Conservation (phyloP, 768 basidiomycete species). For the Leucosporidium scottii region DNA sequence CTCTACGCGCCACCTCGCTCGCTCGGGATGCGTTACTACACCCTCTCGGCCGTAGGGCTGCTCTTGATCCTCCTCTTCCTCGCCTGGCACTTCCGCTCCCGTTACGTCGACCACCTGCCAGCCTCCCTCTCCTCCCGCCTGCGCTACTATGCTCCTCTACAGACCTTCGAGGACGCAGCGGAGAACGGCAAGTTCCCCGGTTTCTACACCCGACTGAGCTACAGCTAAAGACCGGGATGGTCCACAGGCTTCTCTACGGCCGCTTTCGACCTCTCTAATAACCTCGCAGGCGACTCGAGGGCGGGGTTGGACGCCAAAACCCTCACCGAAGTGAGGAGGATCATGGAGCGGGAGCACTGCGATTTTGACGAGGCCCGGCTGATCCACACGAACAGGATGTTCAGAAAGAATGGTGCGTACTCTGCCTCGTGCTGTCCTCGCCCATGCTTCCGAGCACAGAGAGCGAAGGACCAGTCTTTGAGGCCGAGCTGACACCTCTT, state of each 20-base stretch:
- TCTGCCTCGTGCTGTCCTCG: too few relatives aligned
- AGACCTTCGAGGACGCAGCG: slow-evolving; percentile 31
- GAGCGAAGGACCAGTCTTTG: too few relatives aligned
- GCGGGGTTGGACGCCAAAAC: slow-evolving; percentile 29
- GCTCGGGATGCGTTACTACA: not conserved
- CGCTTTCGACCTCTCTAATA: slow-evolving; percentile 26
- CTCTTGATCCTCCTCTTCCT: slow-evolving; percentile 11
- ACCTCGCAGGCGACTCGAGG: slow-evolving; percentile 24
- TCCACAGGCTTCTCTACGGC: slow-evolving; percentile 23
- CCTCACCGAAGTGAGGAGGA: slow-evolving; percentile 32
- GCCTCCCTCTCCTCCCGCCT: slow-evolving; percentile 23
- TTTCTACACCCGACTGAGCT: not conserved
- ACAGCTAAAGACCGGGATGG: not conserved
- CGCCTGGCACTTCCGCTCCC: slow-evolving; percentile 24
- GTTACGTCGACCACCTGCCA: slow-evolving; percentile 28
- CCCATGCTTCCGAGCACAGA: too few relatives aligned
- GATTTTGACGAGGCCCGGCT: slow-evolving; percentile 28
- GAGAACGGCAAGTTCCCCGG: slow-evolving; percentile 20
- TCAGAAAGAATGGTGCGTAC: slow-evolving; percentile 21
- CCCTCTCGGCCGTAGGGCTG: slow-evolving; percentile 11
- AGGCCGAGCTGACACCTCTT: too few relatives aligned
- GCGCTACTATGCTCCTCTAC: slow-evolving; percentile 31
- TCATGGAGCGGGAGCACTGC: slow-evolving; percentile 31
- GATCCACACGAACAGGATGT: slow-evolving; percentile 18
- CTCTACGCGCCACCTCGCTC: too few relatives aligned